Conservation (phyloP, 768 basidiomycete genomes). For the Leccinum fibrillosum region DNA sequence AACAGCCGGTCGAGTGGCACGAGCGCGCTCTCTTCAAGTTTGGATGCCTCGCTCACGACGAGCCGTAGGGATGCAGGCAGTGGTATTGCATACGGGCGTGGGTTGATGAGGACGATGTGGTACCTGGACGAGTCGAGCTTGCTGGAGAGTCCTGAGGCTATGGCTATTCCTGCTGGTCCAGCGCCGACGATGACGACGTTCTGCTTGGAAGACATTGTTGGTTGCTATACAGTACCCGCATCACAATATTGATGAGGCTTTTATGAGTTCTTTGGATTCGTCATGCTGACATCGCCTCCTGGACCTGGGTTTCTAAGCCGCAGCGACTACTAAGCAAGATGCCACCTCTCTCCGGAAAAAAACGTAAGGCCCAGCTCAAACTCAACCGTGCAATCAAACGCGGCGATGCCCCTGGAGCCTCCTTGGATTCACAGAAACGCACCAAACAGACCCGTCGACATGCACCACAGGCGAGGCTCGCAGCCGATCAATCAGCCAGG, state of each 20-base stretch:
- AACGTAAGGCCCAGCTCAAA: slow-evolving; percentile 70
- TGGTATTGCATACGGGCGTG: slow-evolving; percentile 47
- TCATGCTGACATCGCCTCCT: neutral
- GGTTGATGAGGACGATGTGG: slow-evolving; percentile 53
- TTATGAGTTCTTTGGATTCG: neutral
- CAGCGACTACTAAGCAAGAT: slow-evolving; percentile 6
- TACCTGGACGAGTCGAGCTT: slow-evolving; percentile 47
- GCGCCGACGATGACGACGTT: slow-evolving; percentile 60
- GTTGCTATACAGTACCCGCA: neutral
- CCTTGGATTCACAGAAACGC: slow-evolving; percentile 10
- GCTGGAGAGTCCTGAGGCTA: slow-evolving; percentile 47
- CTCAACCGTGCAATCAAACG: slow-evolving; percentile 83
- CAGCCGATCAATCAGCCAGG: slow-evolving; percentile 35
- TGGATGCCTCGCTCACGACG: slow-evolving; percentile 34
- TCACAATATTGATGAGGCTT: neutral
- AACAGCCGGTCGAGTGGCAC: slow-evolving; percentile 53
- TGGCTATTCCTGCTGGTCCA: slow-evolving; percentile 40
- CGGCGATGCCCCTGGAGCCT: slow-evolving; percentile 53
- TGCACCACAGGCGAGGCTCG: slow-evolving; percentile 2
- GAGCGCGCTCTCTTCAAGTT: slow-evolving; percentile 43
- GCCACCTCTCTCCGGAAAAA: slow-evolving; percentile 48
- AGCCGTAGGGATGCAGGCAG: slow-evolving; percentile 54
- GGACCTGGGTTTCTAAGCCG: neutral
- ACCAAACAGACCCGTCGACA: slow-evolving; percentile 4
- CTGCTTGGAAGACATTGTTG: slow-evolving; percentile 20